Conservation (phyloP, 371 early-diverging fungal genomes). For the Apophysomyces trapeziformis region DNA sequence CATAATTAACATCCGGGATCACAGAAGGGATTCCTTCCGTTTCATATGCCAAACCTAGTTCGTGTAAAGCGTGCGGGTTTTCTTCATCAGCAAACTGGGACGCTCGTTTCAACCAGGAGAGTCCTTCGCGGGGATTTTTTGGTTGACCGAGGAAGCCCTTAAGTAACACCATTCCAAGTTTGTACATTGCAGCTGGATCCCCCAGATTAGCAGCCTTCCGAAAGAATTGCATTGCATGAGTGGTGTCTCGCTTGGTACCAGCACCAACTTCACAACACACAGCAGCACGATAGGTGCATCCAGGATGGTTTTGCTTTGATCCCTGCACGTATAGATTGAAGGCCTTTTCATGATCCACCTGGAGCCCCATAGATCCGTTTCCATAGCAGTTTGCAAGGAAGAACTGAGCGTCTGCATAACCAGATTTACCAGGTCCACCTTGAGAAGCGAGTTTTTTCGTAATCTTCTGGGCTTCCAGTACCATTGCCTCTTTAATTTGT, state of each 20-base stretch:
- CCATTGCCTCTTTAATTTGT: slow-evolving; percentile 65
- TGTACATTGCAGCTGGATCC: slow-evolving; percentile 83
- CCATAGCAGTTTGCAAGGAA: slow-evolving; percentile 86
- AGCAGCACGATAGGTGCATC: slow-evolving; percentile 86
- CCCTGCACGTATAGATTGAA: slow-evolving; percentile 86
- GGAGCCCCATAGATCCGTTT: slow-evolving; percentile 66
- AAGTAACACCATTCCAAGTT: slow-evolving; percentile 82
- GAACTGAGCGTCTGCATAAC: slow-evolving; percentile 85
- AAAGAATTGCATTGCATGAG: slow-evolving; percentile 67
- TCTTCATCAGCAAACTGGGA: slow-evolving; percentile 79
- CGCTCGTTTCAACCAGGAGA: slow-evolving; percentile 90
- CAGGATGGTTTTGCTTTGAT: slow-evolving; percentile 84
- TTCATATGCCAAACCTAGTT: slow-evolving; percentile 87
- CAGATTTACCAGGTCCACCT: slow-evolving; percentile 54
- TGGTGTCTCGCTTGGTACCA: slow-evolving; percentile 78
- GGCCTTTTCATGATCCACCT: slow-evolving; percentile 81
- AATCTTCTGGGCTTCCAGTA: slow-evolving; percentile 68
- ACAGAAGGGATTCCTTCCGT: slow-evolving; percentile 59
- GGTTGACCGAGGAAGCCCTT: slow-evolving; percentile 74
- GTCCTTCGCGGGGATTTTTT: slow-evolving; percentile 79
- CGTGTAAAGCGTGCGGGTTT: slow-evolving; percentile 86
- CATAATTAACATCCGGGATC: slow-evolving; percentile 84
- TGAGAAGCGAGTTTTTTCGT: slow-evolving; percentile 67
- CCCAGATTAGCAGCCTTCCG: slow-evolving; percentile 47
- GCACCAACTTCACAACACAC: slow-evolving; percentile 91